A percentile compares a stretch with the other conserved stretches of the same genome.
phyloP scores from a whole-genome alignment of 805 yeast species.

The Priceomyces haplophilus region DNA sequence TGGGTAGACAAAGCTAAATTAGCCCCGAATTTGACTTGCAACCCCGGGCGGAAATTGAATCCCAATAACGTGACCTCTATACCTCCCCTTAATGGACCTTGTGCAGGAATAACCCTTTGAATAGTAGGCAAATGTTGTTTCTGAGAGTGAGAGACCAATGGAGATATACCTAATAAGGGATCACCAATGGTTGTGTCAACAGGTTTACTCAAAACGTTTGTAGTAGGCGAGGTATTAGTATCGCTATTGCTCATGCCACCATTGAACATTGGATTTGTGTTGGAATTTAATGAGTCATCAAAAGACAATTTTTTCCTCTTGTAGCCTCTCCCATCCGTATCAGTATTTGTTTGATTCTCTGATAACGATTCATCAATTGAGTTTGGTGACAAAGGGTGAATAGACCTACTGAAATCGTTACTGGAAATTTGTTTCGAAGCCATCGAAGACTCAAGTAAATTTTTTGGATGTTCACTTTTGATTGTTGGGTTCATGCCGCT shows the following conservation, averaged over 20 bases:
- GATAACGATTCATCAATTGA: slow-evolving; percentile 61
- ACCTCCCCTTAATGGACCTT: slow-evolving; percentile 96
- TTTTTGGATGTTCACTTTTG: slow-evolving; percentile 13
- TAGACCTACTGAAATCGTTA: slow-evolving; percentile 5
- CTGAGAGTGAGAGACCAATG: slow-evolving; percentile 4
- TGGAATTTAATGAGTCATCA: slow-evolving; percentile 39
- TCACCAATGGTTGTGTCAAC: slow-evolving; percentile 2
- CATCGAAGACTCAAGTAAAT: slow-evolving; percentile 19
- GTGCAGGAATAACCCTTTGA: slow-evolving; percentile 89
- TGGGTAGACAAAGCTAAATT: slow-evolving; percentile 79
- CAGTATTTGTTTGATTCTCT: slow-evolving; percentile 45
- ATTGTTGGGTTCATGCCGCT: slow-evolving; percentile 10
- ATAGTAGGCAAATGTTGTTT: slow-evolving; percentile 49
- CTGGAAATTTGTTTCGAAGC: slow-evolving; percentile 10
- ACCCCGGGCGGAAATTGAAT: slow-evolving; percentile 76
- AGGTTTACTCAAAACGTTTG: slow-evolving; percentile 10
- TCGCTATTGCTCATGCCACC: slow-evolving; percentile 42
- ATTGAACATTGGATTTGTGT: slow-evolving; percentile 37
- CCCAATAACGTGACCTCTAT: slow-evolving; percentile 92
- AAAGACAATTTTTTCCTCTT: slow-evolving; percentile 50
- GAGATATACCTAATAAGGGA: slow-evolving; percentile 8
- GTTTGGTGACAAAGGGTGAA: slow-evolving; percentile 55
- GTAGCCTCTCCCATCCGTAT: slow-evolving; percentile 35
- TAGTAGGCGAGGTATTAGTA: slow-evolving; percentile 32
- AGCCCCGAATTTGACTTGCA: slow-evolving; percentile 83